A percentile compares a stretch with the other conserved stretches of the same genome.
Evolutionary conservation across 148 eudicot species (phyloP).

Genomic region (Tetragonia tetragonoides): DNA sequence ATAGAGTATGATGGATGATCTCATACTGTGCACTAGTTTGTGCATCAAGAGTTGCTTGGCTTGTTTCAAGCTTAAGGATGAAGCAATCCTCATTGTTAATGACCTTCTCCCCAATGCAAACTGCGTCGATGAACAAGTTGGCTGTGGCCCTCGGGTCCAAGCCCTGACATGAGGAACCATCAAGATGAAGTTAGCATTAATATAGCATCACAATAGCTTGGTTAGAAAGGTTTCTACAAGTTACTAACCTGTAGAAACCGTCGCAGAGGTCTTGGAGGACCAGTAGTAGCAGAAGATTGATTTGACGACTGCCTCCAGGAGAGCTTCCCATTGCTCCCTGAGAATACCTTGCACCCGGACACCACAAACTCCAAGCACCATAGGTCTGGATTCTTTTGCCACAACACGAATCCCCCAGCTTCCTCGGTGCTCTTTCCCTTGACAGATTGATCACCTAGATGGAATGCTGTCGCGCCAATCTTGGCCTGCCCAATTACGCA

Average conservation of each 20-base stretch:
- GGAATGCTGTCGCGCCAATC: slow-evolving; percentile 72
- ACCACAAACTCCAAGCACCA: slow-evolving; percentile 87
- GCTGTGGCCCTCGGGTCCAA: slow-evolving; percentile 73
- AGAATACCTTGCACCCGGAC: slow-evolving; percentile 84
- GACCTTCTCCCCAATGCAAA: slow-evolving; percentile 94
- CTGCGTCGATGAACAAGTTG: slow-evolving; percentile 83
- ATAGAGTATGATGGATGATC: slow-evolving; percentile 87
- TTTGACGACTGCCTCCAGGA: slow-evolving; percentile 92
- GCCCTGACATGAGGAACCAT: slow-evolving; percentile 33
- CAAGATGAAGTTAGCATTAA: neutral
- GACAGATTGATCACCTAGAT: slow-evolving; percentile 59
- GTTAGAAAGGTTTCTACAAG: neutral
- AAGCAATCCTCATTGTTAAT: slow-evolving; percentile 90
- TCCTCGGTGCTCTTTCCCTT: slow-evolving; percentile 58
- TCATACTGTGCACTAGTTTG: slow-evolving; percentile 64
- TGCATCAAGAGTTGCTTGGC: slow-evolving; percentile 71
- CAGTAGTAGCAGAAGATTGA: slow-evolving; percentile 51
- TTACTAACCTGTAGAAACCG: slow-evolving; percentile 73
- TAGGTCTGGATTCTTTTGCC: slow-evolving; percentile 81
- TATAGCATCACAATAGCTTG: neutral
- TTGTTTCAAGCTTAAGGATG: slow-evolving; percentile 85
- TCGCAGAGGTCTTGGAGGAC: slow-evolving; percentile 74
- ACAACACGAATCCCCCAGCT: slow-evolving; percentile 83
- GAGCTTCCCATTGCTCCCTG: slow-evolving; percentile 79
- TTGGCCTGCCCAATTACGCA: slow-evolving; percentile 77